phyloP scores from a whole-genome alignment of 139 green algal species.

The Chlorokybus atmophyticus region DNA sequence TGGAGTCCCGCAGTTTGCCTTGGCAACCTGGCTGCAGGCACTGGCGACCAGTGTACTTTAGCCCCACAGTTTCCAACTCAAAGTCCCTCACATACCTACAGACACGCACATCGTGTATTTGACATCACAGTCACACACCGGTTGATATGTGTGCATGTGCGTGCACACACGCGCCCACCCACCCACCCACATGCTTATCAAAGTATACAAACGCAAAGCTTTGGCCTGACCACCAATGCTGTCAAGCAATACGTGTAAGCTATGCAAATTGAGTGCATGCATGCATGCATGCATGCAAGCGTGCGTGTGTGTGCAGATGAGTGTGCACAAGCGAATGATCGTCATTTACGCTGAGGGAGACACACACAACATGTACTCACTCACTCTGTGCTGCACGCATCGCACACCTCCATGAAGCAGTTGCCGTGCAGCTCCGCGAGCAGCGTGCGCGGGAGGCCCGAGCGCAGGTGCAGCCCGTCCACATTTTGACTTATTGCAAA shows the following conservation, averaged over 20 bases:
- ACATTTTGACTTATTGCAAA: conserved; percentile 27
- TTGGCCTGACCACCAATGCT: neutral
- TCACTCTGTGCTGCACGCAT: conserved; percentile 42
- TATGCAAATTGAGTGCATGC: neutral
- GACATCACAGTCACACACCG: neutral
- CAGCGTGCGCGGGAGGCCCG: conserved; percentile 41
- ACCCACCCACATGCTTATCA: neutral
- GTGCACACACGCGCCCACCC: neutral
- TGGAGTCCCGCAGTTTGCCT: conserved; percentile 4
- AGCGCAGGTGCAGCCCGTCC: conserved; percentile 77
- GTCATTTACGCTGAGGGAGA: conserved; percentile 1
- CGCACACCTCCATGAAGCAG: conserved; percentile 82
- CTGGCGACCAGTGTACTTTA: conserved; percentile 60
- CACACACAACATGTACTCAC: conserved; percentile 14
- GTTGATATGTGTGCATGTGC: neutral
- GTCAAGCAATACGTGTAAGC: neutral
- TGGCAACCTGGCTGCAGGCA: conserved; percentile 34
- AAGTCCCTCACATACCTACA: conserved; percentile 73
- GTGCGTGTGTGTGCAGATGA: conserved; percentile 6
- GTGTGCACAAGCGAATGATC: conserved; percentile 12
- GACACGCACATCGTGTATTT: neutral
- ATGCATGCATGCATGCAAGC: neutral
- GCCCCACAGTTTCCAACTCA: conserved; percentile 80
- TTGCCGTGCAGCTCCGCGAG: conserved; percentile 94
- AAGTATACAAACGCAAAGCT: neutral